Evolutionary conservation across 768 basidiomycete genomes (phyloP), one percentile per base, ranked within the genome.

Genomic region (Amanita exitialis): DNA sequence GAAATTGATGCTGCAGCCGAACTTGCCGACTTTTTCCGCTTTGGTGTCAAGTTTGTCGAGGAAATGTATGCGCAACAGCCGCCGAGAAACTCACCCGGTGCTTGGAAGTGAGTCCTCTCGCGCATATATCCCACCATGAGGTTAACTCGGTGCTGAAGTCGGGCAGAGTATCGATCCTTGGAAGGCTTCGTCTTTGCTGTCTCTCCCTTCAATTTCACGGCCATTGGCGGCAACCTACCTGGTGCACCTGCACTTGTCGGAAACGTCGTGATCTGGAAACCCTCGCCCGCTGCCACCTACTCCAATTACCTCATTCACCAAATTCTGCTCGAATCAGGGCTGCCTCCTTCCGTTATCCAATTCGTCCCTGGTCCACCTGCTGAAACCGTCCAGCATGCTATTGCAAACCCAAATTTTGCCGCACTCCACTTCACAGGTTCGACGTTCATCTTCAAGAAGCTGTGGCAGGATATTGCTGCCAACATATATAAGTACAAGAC

Each of bases 1-100:
- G 96, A 99, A 75, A 98, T 99, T 56, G 96, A 99, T 65, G 91
- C 96, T 49, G 96, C 93, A 15, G 95, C 96, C 3, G 96, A 99
- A 93, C 71, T 97, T 51, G 66, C 78, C 32, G 96, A 99, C 68
- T 99, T 99, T 75, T 81, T 97, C 69, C 79, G 96, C 46, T 99
- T 99, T 58, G 89, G 91, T 25, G 95, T 95, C 60, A 92, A 95
- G 67, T 98, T 86, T 63, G 93, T 96, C 20, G 92, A 98, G 66
- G 90, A 98, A 61, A 74, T 99, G 41, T 98, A 98, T 65, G 60
- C 83, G 28, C 86, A 87, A 57, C 96, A 99, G 60, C 96, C 96
- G 0, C 66, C 83, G 1, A 85, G 84, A 69, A 97, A 98, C 64
- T 69, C 90, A 2, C 62, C 80, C 6, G 92, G 93, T 6, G 73